These are phyloP conservation scores for Kitagawia praeruptora DNA, from an alignment of 129 eudicot species.

Conservation along the genomic window DNA sequence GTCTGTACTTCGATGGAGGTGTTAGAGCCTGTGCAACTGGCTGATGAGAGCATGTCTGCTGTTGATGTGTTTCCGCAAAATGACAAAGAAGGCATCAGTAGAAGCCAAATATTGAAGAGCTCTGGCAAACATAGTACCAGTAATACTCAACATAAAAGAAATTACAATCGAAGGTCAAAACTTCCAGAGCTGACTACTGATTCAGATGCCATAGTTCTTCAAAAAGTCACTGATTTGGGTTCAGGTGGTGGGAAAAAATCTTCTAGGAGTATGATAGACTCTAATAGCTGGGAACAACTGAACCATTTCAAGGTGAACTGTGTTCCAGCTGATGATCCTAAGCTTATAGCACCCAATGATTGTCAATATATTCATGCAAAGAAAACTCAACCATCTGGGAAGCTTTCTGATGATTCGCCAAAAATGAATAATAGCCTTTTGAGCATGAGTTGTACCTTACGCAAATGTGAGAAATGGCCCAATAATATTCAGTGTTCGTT, in stretches of 20 bases:
- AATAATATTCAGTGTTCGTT: conserved; percentile 44
- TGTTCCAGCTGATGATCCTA: conserved; percentile 15
- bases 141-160: conserved; percentile 13
- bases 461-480: conserved; percentile 29
- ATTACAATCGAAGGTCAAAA: conserved; percentile 15
- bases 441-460: conserved; percentile 21
- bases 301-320: conserved; percentile 24
- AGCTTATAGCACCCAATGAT: conserved; percentile 14
- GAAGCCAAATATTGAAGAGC: conserved; percentile 5
- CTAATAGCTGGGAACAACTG: neutral
- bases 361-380: conserved; percentile 15
- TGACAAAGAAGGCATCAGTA: conserved; percentile 15
- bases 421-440: conserved; percentile 17
- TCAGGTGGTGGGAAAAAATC: conserved; percentile 7
- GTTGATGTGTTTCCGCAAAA: conserved; percentile 12
- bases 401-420: conserved; percentile 10
- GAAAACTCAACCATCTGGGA: conserved; percentile 16
- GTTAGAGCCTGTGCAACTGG: conserved; percentile 14
- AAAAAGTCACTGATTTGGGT: conserved; percentile 13
- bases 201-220: conserved; percentile 5
- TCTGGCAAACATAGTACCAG: conserved; percentile 13
- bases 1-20: conserved; percentile 13
- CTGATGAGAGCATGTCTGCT: neutral
- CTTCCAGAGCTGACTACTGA: conserved; percentile 13
- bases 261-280: conserved; percentile 5